These are phyloP conservation scores for Suillus bovinus DNA, from an alignment of 768 basidiomycete species.

Conservation along the genomic window DNA sequence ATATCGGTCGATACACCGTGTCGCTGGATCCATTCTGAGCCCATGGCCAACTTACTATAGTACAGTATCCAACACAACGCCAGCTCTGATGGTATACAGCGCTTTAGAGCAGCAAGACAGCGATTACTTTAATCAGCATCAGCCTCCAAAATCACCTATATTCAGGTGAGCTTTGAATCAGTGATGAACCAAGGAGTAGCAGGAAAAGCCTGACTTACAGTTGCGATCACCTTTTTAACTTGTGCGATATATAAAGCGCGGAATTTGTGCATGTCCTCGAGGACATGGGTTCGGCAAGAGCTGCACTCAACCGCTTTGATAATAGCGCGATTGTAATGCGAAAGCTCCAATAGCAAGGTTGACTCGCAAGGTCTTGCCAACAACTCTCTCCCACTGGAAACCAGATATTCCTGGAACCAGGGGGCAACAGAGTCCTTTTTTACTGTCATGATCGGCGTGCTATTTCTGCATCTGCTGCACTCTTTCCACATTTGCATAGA, in stretches of 20 bases:
- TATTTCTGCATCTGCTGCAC: neutral
- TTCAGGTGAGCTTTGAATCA: constrained; percentile 7
- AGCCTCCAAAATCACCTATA: constrained; percentile 8
- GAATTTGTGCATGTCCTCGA: neutral
- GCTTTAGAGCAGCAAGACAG: neutral
- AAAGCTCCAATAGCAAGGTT: neutral
- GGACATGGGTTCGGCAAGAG: neutral
- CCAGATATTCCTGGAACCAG: constrained; percentile 10
- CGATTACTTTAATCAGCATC: neutral
- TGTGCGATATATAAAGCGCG: neutral
- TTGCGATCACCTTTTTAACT: constrained; percentile 6
- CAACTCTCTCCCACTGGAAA: constrained; percentile 8
- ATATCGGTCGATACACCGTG: neutral
- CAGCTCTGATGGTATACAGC: neutral
- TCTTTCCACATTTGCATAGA: neutral
- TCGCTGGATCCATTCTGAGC: neutral
- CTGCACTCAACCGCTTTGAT: neutral
- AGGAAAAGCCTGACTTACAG: constrained; percentile 6
- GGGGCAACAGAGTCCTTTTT: neutral
- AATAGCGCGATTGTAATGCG: neutral
- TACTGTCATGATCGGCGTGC: neutral
- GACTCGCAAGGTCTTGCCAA: constrained; percentile 8
- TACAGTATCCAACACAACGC: neutral
- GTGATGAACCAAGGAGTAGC: neutral
- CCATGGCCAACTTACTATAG: neutral